These are phyloP conservation scores for Boletus pseudopeckii DNA, from an alignment of 768 basidiomycete genomes.

Conservation along the genomic window DNA sequence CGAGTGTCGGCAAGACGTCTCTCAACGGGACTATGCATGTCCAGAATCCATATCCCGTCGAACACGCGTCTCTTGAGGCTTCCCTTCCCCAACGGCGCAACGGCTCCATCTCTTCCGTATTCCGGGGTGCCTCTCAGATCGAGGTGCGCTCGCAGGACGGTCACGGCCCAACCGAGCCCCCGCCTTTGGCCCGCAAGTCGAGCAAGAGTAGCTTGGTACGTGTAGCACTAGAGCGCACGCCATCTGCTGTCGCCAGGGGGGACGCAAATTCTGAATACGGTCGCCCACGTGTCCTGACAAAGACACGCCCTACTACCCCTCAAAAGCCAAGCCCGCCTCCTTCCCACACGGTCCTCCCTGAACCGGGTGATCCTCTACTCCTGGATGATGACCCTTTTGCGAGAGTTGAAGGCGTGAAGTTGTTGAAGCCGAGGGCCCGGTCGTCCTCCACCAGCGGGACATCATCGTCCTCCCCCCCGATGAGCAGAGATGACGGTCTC, in stretches of 20 bases:
- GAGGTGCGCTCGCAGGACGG: slow-evolving; percentile 1
- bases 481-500: slow-evolving; percentile 3
- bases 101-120: background rate
- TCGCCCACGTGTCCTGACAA: slow-evolving; percentile 29
- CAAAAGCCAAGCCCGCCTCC: slow-evolving; percentile 17
- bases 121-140: background rate
- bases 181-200: slow-evolving; percentile 11
- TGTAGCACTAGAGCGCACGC: slow-evolving; percentile 8
- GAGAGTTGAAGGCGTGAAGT: slow-evolving; percentile 47
- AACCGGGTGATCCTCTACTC: slow-evolving; percentile 22
- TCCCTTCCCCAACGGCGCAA: slow-evolving; percentile 1
- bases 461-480: background rate
- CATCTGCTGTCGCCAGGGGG: slow-evolving; percentile 4
- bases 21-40: background rate
- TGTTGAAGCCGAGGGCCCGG: slow-evolving; percentile 34
- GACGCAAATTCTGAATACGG: slow-evolving; percentile 12
- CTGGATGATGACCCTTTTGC: slow-evolving; percentile 48
- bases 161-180: slow-evolving; percentile 8
- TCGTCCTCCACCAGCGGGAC: no score
- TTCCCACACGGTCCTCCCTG: slow-evolving; percentile 6
- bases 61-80: slow-evolving; percentile 11
- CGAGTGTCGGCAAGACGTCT: slow-evolving; percentile 5
- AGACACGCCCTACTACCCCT: slow-evolving; percentile 34
- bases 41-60: slow-evolving; percentile 20
- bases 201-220: slow-evolving; percentile 13